Base-by-base conservation (phyloP, 2,329 filamentous ascomycete genomes). In the Neofusicoccum cordaticola region DNA sequence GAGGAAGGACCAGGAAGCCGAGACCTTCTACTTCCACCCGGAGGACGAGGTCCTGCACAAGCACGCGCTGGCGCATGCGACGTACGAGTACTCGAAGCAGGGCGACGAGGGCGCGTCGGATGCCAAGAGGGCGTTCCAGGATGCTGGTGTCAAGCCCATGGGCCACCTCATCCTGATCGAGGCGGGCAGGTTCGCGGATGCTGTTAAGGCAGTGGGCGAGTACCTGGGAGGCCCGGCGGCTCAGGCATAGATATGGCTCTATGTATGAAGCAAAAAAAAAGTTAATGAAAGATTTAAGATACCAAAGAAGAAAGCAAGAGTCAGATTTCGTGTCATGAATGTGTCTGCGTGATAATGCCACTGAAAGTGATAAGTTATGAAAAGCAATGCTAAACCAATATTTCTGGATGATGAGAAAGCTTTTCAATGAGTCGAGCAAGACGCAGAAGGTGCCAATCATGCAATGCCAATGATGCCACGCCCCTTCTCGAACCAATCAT, bases 41-140 rank as follows among this genome's bases (percentile, higher is more conserved):
- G 95, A 99, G 79, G 95, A 99, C 73, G 95, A 98, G 81, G 86
- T 94, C 60, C 80, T 97, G 71, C 88, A 95, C 69, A 88, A 87
- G 73, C 85, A 94, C 78, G 90, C 92, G 2, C 67, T 87, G 44
- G 92, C 87, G 13, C 82, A 85, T 68, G 90, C 88, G 31, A 86
- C 84, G 60, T 96, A 89, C 74, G 85, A 90, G 17, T 97, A 93
- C 77, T 90, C 89, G 52, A 94, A 91, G 75, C 87, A 92, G 67
- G 82, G 83, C 65, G 90, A 90, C 52, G 91, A 96, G 70, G 87
- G 89, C 4, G 87, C 89, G 67, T 90, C 92, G 62, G 95, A 99
- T 80, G 93, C 92, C 72, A 97, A 96, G 84, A 84, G 95, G 67
- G 92, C 93, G 0, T 99, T 99, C 79, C 92, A 96, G 78, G 95